These are phyloP conservation scores for Syzygium aqueum DNA, from an alignment of 345 rosid species.

Conservation along the genomic window DNA sequence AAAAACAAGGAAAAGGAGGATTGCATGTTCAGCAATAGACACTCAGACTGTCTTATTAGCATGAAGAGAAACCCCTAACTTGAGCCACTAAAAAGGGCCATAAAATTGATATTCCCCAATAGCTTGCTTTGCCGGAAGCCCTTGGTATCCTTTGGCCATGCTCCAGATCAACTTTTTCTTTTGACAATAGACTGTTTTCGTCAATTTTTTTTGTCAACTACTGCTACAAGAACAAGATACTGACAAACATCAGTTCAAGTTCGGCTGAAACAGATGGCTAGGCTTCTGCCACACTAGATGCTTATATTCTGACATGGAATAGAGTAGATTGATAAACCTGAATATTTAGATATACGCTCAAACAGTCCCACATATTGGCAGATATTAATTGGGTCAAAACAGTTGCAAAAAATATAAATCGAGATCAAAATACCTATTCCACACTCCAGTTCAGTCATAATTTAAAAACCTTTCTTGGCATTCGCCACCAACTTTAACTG, in stretches of 20 bases:
- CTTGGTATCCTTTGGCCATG: background rate
- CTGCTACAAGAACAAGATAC: background rate
- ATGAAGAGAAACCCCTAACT: background rate
- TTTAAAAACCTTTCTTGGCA: background rate
- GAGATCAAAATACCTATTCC: background rate
- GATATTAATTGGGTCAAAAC: background rate
- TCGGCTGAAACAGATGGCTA: background rate
- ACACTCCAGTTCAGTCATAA: background rate
- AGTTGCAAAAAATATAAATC: background rate
- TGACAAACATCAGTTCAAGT: background rate
- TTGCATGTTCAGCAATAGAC: background rate
- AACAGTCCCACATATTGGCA: background rate
- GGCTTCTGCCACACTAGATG: background rate
- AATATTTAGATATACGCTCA: background rate
- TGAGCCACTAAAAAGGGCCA: background rate
- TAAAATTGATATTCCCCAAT: background rate
- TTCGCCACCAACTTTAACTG: background rate
- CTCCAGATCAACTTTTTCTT: background rate
- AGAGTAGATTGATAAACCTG: background rate
- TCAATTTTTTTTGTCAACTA: background rate
- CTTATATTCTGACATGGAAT: background rate
- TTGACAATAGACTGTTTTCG: background rate
- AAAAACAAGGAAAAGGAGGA: background rate
- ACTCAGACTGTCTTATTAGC: background rate
- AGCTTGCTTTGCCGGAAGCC: background rate